A percentile compares a stretch with the other conserved stretches of the same genome.
Conservation (phyloP, 352 stramenopile genomes). For the Globisporangium alternatum region DNA sequence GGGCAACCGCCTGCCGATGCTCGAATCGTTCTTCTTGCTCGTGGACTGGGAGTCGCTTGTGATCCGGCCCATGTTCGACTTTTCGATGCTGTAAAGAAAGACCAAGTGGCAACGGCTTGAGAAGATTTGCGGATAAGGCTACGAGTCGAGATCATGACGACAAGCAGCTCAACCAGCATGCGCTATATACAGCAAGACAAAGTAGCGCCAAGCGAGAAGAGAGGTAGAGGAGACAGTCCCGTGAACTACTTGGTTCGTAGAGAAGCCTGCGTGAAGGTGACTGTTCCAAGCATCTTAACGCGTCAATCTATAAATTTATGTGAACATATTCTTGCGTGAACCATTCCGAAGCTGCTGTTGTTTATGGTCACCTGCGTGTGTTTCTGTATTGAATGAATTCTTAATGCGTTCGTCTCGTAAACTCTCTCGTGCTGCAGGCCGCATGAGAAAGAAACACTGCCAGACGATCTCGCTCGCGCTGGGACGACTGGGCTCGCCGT, state of each 20-base stretch:
- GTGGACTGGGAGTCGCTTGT: constrained; percentile 85
- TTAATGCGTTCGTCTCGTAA: neutral
- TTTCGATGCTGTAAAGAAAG: constrained; percentile 27
- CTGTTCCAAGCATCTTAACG: neutral
- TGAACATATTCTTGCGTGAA: constrained; percentile 18
- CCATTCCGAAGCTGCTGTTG: neutral
- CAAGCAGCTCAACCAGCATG: neutral
- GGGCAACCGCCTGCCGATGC: constrained; percentile 78
- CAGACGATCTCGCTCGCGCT: neutral
- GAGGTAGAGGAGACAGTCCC: neutral
- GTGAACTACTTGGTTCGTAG: constrained; percentile 3
- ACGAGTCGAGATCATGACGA: neutral
- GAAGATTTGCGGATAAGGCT: neutral
- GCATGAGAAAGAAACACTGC: neutral
- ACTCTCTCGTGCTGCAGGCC: neutral
- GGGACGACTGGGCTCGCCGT: neutral
- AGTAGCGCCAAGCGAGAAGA: neutral
- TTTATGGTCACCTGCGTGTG: constrained; percentile 1
- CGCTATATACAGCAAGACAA: neutral
- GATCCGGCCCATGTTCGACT: constrained; percentile 78
- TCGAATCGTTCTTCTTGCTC: constrained; percentile 84
- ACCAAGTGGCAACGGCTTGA: neutral
- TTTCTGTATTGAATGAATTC: constrained; percentile 7
- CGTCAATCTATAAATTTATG: constrained; percentile 16
- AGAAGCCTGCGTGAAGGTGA: neutral